Evolutionary conservation across 2,329 filamentous ascomycete species (phyloP).

Genomic region (Neopestalotiopsis clavispora): DNA sequence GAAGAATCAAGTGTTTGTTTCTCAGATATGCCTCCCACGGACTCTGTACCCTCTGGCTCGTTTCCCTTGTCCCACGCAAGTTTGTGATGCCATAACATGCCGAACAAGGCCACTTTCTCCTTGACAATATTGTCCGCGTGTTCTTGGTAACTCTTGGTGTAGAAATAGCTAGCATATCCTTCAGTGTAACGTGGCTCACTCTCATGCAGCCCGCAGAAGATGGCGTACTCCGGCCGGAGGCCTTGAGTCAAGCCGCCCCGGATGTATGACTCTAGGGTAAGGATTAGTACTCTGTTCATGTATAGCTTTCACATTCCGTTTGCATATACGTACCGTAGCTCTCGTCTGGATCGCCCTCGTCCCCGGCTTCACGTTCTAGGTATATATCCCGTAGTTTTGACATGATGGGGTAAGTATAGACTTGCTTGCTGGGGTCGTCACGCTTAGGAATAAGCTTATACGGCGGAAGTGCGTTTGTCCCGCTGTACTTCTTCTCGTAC

Average conservation of each 20-base stretch:
- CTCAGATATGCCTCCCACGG: not conserved
- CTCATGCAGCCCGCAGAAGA: slow-evolving; percentile 4
- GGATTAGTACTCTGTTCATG: not conserved
- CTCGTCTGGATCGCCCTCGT: not conserved
- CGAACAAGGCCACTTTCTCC: not conserved
- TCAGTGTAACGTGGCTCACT: not conserved
- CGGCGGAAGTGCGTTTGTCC: not conserved
- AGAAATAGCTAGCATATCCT: not conserved
- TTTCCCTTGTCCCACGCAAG: not conserved
- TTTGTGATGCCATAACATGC: not conserved
- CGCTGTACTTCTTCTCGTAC: not conserved
- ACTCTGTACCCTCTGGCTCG: not conserved
- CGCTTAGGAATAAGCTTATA: not conserved
- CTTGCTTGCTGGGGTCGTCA: not conserved
- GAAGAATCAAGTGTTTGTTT: not conserved
- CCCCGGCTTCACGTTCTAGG: not conserved
- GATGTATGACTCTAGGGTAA: not conserved
- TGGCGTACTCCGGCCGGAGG: not conserved
- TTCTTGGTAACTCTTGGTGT: not conserved
- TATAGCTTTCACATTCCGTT: not conserved
- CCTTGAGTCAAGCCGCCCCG: not conserved
- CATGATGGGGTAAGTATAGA: not conserved
- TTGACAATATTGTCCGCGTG: not conserved
- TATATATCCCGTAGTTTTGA: not conserved
- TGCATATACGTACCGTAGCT: not conserved